Evolutionary conservation across 139 green algal species (phyloP), one percentile per base, ranked within the genome.

Genomic region (Tetradesmus obliquus): DNA sequence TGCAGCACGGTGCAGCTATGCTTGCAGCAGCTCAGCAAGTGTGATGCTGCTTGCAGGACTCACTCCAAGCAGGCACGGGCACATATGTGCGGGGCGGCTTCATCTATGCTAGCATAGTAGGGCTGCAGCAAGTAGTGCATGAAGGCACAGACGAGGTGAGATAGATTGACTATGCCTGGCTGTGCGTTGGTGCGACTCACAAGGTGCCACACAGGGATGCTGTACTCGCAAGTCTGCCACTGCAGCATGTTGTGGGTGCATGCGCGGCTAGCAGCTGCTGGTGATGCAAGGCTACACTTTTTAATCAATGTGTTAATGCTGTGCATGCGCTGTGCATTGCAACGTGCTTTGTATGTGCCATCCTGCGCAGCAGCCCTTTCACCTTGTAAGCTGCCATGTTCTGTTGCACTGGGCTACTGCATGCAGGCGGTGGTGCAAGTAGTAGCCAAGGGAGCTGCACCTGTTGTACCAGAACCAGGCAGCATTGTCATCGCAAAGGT

Each of bases 101-200:
- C 89, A 91, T 97, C 51, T 93, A 93, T 51, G 93, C 96, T 3
- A 94, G 93, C 22, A 79, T 96, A 0, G 93, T 97, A 2, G 96
- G 96, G 5, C n/a, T 60, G 2, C 88, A 90, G 66, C 90, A 88
- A 19, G 66, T 87, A 0, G 7, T 55, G n/a, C n/a, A 32, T 32
- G 82, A 60, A 79, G 87, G 87, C 55, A 51, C 76, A 17, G 76
- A 53, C 5, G 66, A 76, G 66, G 66, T 76, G 66, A 5, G 66
- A 4, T 15, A 3, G 12, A 1, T 5, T 4, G 2, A 24, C 2
- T 24, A n/a, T 3, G 66, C 66, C n/a, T 76, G 66, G 66, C 15
- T 24, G 2, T 6, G 3, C 17, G 12, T 76, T 76, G 66, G 66
- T 45, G 32, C 66, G n/a, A 3, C 66, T 7, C 10, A 76, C 66